phyloP scores from a whole-genome alignment of 352 stramenopile species.

The Phytophthora palmivora region DNA sequence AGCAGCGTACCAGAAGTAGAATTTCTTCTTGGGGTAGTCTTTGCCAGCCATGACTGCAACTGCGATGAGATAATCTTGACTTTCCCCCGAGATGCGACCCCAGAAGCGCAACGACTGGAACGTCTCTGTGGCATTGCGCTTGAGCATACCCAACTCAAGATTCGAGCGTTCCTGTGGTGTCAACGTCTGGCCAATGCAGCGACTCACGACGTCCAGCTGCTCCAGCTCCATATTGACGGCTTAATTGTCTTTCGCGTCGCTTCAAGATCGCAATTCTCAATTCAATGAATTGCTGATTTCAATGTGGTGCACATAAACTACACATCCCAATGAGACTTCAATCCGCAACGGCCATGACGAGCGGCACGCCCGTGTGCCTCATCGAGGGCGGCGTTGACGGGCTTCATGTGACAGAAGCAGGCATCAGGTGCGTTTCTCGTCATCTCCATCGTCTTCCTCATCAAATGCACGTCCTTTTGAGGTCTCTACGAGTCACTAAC shows the following conservation, averaged over 20 bases:
- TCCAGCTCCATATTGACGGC: slow-evolving; percentile 73
- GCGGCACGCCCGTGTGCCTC: slow-evolving; percentile 58
- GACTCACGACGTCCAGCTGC: slow-evolving; percentile 75
- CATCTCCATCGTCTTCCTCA: neutral
- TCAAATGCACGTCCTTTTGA: neutral
- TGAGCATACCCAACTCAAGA: slow-evolving; percentile 76
- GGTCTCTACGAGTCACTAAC: slow-evolving; percentile 9
- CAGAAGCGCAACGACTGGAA: slow-evolving; percentile 77
- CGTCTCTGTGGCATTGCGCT: slow-evolving; percentile 68
- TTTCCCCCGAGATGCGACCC: slow-evolving; percentile 67
- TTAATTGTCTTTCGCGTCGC: slow-evolving; percentile 28
- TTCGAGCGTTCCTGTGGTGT: slow-evolving; percentile 81
- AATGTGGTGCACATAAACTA: slow-evolving; percentile 19
- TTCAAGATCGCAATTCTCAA: slow-evolving; percentile 46
- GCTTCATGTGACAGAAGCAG: slow-evolving; percentile 60
- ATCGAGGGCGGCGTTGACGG: slow-evolving; percentile 59
- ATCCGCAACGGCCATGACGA: slow-evolving; percentile 20
- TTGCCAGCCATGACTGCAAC: slow-evolving; percentile 64
- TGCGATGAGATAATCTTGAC: slow-evolving; percentile 73
- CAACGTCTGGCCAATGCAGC: slow-evolving; percentile 71
- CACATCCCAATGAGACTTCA: slow-evolving; percentile 30
- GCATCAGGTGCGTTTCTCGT: slow-evolving; percentile 43
- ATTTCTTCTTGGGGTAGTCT: slow-evolving; percentile 84
- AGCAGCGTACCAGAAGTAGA: slow-evolving; percentile 78
- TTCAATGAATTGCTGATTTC: slow-evolving; percentile 27